Evolutionary conservation across 2,329 filamentous ascomycete species (phyloP).

Genomic region (Golovinomyces cichoracearum): DNA sequence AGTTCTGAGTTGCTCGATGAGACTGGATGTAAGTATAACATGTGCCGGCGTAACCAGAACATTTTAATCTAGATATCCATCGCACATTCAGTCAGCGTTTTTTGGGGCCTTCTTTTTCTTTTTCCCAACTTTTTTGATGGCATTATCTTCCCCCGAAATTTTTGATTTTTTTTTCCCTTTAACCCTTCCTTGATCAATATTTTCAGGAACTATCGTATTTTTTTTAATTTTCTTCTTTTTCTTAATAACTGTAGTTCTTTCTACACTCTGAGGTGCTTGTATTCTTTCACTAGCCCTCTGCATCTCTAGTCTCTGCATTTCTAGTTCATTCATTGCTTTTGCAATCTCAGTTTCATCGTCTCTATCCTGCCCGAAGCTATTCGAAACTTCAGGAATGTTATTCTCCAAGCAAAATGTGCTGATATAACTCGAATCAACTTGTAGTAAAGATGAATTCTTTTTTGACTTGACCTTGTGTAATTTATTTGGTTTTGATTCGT

Average conservation of each 20-base stretch:
- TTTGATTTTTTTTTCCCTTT: too few species aligned
- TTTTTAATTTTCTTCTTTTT: slow-evolving; percentile 27
- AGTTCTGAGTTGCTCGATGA: too few species aligned
- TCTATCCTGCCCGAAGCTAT: slow-evolving; percentile 38
- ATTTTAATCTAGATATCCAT: too few species aligned
- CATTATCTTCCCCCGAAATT: too few species aligned
- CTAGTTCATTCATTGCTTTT: slow-evolving; percentile 67
- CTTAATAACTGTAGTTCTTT: slow-evolving; percentile 36
- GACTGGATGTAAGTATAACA: too few species aligned
- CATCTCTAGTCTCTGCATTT: slow-evolving; percentile 69
- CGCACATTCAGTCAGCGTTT: too few species aligned
- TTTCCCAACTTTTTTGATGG: too few species aligned
- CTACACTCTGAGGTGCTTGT: slow-evolving; percentile 42
- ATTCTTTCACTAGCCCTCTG: slow-evolving; percentile 54
- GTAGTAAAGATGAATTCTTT: slow-evolving; percentile 39
- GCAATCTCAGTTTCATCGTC: slow-evolving; percentile 73
- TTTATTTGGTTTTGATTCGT: slow-evolving; percentile 25
- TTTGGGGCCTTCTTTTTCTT: too few species aligned
- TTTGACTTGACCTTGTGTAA: slow-evolving; percentile 25
- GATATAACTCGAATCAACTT: slow-evolving; percentile 69
- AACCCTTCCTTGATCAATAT: too few species aligned
- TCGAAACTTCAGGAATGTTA: slow-evolving; percentile 15
- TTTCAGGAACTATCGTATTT: neutral
- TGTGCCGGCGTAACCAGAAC: too few species aligned
- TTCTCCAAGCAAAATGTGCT: slow-evolving; percentile 44